Conservation (phyloP, 2,329 filamentous ascomycete genomes). For the Aurifilum marmelostoma region DNA sequence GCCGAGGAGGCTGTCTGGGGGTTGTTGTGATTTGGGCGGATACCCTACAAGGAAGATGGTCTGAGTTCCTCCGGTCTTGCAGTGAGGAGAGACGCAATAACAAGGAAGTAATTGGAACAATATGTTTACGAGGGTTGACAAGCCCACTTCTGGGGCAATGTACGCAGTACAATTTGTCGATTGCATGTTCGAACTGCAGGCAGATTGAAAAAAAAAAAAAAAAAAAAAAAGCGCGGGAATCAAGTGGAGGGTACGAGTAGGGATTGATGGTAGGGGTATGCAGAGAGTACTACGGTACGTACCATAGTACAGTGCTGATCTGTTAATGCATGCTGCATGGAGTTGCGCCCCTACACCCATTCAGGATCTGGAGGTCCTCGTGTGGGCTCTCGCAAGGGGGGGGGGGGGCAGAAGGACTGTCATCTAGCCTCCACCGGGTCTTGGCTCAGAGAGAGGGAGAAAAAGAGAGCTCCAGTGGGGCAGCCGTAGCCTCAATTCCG, state of each 20-base stretch:
- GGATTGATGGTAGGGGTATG: slow-evolving; percentile 27
- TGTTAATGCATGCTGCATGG: slow-evolving; percentile 25
- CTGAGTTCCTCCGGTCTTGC: slow-evolving; percentile 27
- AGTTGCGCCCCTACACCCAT: slow-evolving; percentile 17
- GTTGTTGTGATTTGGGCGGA: slow-evolving; percentile 26
- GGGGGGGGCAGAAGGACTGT: slow-evolving; percentile 17
- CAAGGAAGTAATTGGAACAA: slow-evolving; percentile 31
- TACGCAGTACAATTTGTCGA: slow-evolving; percentile 30
- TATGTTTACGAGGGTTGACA: slow-evolving; percentile 30
- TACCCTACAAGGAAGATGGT: slow-evolving; percentile 29
- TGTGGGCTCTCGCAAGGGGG: slow-evolving; percentile 15
- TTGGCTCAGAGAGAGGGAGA: slow-evolving; percentile 13
- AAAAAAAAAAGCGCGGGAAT: slow-evolving; percentile 28
- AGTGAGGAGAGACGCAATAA: slow-evolving; percentile 30
- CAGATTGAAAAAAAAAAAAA: slow-evolving; percentile 20
- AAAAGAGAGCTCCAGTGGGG: slow-evolving; percentile 20
- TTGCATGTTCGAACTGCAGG: slow-evolving; percentile 29
- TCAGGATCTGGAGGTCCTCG: slow-evolving; percentile 21
- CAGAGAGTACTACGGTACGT: slow-evolving; percentile 6
- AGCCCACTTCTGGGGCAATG: slow-evolving; percentile 31
- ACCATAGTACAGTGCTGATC: slow-evolving; percentile 25
- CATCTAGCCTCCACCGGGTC: slow-evolving; percentile 25
- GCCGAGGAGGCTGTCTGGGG: slow-evolving; percentile 31
- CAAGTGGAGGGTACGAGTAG: slow-evolving; percentile 22
- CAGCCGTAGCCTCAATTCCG: slow-evolving; percentile 20